Conservation (phyloP, 176 grass and related monocot genomes). For the Avena sativa region DNA sequence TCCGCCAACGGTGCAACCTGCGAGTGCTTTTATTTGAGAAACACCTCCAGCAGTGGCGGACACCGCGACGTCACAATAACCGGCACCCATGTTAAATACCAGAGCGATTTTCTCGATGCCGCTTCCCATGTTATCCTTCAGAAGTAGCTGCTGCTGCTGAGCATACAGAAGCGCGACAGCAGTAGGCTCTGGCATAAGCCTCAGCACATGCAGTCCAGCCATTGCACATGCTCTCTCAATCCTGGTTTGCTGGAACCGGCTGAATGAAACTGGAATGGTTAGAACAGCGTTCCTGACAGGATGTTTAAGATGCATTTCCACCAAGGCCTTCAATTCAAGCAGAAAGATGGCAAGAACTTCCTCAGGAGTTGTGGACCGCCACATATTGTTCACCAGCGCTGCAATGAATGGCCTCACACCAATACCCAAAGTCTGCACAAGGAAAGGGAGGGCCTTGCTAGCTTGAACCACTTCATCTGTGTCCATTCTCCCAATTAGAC, state of each 20-base stretch:
- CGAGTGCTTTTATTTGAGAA: slow-evolving; percentile 67
- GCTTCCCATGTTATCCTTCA: slow-evolving; percentile 69
- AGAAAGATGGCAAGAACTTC: slow-evolving; percentile 78
- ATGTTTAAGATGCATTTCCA: slow-evolving; percentile 73
- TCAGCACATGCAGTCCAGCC: slow-evolving; percentile 66
- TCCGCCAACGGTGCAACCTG: slow-evolving; percentile 62
- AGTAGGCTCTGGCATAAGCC: slow-evolving; percentile 75
- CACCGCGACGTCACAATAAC: slow-evolving; percentile 66
- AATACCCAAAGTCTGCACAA: slow-evolving; percentile 72
- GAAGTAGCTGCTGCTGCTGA: slow-evolving; percentile 64
- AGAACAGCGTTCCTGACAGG: slow-evolving; percentile 59
- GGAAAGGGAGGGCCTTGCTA: slow-evolving; percentile 70
- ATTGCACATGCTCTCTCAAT: slow-evolving; percentile 80
- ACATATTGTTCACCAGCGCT: slow-evolving; percentile 74
- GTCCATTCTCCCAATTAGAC: slow-evolving; percentile 68
- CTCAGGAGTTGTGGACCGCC: slow-evolving; percentile 71
- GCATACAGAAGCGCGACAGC: slow-evolving; percentile 67
- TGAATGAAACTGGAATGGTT: slow-evolving; percentile 75
- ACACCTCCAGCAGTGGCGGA: slow-evolving; percentile 74
- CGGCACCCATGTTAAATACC: slow-evolving; percentile 80
- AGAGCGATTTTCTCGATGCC: slow-evolving; percentile 72
- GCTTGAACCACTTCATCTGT: slow-evolving; percentile 78
- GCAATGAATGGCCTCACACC: slow-evolving; percentile 76
- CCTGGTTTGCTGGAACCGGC: slow-evolving; percentile 67
- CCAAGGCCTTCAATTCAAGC: slow-evolving; percentile 65